Conservation (phyloP, 108 stramenopile genomes). For the Fistulifera solaris region DNA sequence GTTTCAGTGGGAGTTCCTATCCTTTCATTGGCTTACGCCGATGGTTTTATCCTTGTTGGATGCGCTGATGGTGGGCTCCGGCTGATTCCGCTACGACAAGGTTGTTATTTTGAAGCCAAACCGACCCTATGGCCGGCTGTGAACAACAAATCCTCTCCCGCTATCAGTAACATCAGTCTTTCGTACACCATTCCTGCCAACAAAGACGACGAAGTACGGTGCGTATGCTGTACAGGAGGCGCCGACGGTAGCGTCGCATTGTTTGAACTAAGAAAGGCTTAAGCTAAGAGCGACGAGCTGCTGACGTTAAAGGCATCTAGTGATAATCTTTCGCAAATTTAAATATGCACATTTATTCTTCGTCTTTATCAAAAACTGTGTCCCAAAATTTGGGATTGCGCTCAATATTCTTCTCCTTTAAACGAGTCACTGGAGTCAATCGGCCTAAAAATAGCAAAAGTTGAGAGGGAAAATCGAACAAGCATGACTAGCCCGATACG, state of each 20-base stretch:
- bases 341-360: too few species aligned
- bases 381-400: constrained; percentile 35
- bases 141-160: constrained; percentile 35
- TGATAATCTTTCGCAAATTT: too few species aligned
- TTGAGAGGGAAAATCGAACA: too few species aligned
- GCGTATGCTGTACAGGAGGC: constrained; percentile 47
- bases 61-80: constrained; percentile 55
- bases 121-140: constrained; percentile 45
- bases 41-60: constrained; percentile 42
- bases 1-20: constrained; percentile 41
- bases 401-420: constrained; percentile 66
- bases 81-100: constrained; percentile 39
- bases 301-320: too few species aligned
- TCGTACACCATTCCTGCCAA: constrained; percentile 10
- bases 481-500: too few species aligned
- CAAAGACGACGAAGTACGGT: constrained; percentile 4
- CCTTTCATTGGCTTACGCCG: constrained; percentile 21
- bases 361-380: constrained; percentile 11
- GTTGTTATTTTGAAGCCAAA: constrained; percentile 32
- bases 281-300: background rate
- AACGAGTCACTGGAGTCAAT: constrained; percentile 58
- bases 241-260: constrained; percentile 57
- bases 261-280: constrained; percentile 36
- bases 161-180: constrained; percentile 31
- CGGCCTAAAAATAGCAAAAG: constrained; percentile 14